Evolutionary conservation across 371 early-diverging fungal genomes (phyloP).

Genomic region (Syncephalis fuscata): DNA sequence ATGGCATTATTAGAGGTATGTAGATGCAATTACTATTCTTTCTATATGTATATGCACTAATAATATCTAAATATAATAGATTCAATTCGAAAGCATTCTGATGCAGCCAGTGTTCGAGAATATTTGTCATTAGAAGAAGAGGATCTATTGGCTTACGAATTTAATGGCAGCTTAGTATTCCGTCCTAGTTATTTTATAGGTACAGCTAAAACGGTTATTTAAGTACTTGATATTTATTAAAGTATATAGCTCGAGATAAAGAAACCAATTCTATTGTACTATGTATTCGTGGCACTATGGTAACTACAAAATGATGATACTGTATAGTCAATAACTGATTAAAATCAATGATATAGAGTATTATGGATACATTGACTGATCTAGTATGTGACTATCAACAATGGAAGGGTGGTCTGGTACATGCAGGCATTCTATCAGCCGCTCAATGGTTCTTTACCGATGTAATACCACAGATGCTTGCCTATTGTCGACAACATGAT

Average conservation of each 20-base stretch:
- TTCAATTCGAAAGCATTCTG: conserved; percentile 48
- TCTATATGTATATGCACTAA: too few relatives aligned
- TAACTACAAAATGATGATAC: conserved; percentile 8
- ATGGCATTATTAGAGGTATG: conserved; percentile 29
- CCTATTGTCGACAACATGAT: conserved; percentile 37
- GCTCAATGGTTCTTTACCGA: conserved; percentile 63
- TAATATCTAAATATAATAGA: conserved; percentile 27
- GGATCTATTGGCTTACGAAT: conserved; percentile 61
- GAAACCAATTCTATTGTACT: conserved; percentile 51
- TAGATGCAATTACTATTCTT: too few relatives aligned
- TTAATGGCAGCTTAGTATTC: conserved; percentile 49
- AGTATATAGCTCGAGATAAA: conserved; percentile 48
- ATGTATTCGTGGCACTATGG: conserved; percentile 71
- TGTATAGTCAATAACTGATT: neutral
- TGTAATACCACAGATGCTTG: conserved; percentile 45
- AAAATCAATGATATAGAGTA: conserved; percentile 24
- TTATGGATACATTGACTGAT: conserved; percentile 71
- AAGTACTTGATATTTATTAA: too few relatives aligned
- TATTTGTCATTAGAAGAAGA: conserved; percentile 45
- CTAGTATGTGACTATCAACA: conserved; percentile 70
- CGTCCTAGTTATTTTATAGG: conserved; percentile 52
- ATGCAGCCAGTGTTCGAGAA: conserved; percentile 47
- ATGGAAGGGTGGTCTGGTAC: conserved; percentile 76
- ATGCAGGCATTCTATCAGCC: conserved; percentile 62
- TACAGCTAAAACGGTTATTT: too few relatives aligned